A percentile compares a stretch with the other conserved stretches of the same genome.
Evolutionary conservation across 768 basidiomycete species (phyloP).

Genomic region (Pleurotus platypus): DNA sequence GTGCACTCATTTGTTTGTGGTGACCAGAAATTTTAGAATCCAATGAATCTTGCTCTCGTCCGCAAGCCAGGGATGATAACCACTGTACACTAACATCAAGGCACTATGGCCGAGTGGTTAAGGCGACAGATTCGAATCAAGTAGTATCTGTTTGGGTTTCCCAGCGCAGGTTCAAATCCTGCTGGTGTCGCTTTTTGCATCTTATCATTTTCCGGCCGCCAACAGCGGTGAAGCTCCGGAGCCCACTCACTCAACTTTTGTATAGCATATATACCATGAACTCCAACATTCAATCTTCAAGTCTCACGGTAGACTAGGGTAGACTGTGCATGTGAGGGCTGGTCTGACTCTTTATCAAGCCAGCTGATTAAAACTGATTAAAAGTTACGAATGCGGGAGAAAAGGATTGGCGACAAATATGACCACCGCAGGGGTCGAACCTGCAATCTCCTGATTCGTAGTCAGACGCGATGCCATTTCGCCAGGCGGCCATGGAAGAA

Average conservation of each 20-base stretch:
- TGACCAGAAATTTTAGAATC: no score
- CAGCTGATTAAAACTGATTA: no score
- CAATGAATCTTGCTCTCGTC: no score
- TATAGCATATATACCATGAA: no score
- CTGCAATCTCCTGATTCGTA: slow-evolving; percentile 94
- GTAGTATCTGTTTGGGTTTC: slow-evolving; percentile 24
- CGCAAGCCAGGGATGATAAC: not conserved
- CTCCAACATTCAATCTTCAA: no score
- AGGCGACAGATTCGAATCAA: slow-evolving; percentile 66
- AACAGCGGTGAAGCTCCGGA: no score
- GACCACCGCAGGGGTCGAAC: slow-evolving; percentile 90
- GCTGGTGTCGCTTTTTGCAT: slow-evolving; percentile 24
- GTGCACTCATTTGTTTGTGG: no score
- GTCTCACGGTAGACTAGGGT: no score
- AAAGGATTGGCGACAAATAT: slow-evolving; percentile 16
- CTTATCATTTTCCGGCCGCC: not conserved
- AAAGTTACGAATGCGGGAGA: not conserved
- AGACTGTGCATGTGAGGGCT: no score
- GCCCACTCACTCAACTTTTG: no score
- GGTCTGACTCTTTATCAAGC: no score
- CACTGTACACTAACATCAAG: slow-evolving; percentile 5
- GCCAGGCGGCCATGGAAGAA: slow-evolving; percentile 63
- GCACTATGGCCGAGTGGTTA: slow-evolving; percentile 75
- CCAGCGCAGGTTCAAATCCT: slow-evolving; percentile 35
- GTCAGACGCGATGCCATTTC: slow-evolving; percentile 94